A percentile compares a stretch with the other conserved stretches of the same genome.
Evolutionary conservation across 352 stramenopile species (phyloP).

Genomic region (Thalassiosira pacifica): DNA sequence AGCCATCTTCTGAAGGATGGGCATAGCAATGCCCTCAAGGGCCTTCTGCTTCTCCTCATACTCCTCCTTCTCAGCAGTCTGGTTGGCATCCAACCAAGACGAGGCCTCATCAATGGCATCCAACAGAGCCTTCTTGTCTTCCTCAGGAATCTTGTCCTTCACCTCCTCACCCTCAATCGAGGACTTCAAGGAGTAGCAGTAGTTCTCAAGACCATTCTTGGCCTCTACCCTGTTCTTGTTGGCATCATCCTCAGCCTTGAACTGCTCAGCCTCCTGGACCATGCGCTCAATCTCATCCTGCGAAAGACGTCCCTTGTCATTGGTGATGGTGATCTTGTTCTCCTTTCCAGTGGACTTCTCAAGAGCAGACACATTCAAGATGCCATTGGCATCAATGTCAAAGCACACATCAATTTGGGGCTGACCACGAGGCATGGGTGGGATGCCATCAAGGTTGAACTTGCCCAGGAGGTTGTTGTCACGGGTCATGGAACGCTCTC

Average conservation of each 20-base stretch:
- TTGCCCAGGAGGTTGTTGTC: constrained; percentile 99
- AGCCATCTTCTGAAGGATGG: constrained; percentile 97
- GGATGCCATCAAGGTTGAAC: constrained; percentile 98
- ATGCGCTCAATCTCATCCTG: constrained; percentile 99
- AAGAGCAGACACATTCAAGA: constrained; percentile 97
- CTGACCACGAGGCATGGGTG: constrained; percentile 96
- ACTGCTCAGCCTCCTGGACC: constrained; percentile 97
- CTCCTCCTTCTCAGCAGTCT: constrained; percentile 97
- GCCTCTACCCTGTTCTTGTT: constrained; percentile 96
- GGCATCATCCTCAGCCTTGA: constrained; percentile 97
- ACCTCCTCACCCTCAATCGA: constrained; percentile 91
- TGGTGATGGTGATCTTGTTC: constrained; percentile 99
- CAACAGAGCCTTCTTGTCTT: constrained; percentile 89
- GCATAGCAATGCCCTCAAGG: constrained; percentile 97
- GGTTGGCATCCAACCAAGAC: constrained; percentile 99
- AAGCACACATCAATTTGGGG: constrained; percentile 99
- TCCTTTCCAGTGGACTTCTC: constrained; percentile 99
- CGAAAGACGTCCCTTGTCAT: constrained; percentile 97
- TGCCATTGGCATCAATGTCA: constrained; percentile 99
- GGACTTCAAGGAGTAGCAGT: constrained; percentile 89
- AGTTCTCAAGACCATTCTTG: constrained; percentile 96
- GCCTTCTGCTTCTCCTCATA: constrained; percentile 98
- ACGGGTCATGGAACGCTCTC: constrained; percentile 99
- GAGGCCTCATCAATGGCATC: constrained; percentile 96
- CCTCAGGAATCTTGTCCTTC: constrained; percentile 94